phyloP scores from a whole-genome alignment of 768 basidiomycete species.

The Cubamyces lactineus region DNA sequence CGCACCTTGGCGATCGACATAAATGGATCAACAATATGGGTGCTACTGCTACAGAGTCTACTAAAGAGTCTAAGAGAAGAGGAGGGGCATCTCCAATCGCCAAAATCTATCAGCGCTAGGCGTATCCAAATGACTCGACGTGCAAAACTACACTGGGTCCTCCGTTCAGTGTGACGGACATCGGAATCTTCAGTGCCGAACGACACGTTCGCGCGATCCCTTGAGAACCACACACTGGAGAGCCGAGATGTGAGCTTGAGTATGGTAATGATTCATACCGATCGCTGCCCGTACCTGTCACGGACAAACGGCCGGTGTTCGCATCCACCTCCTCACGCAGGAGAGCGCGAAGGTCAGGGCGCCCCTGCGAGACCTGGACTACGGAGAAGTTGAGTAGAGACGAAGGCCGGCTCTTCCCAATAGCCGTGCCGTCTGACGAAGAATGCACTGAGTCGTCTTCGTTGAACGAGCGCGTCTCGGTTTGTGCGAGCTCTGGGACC shows the following conservation, averaged over 20 bases:
- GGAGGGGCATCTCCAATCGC: no score
- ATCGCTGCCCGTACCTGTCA: constrained; percentile 45
- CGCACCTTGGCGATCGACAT: no score
- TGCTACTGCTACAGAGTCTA: no score
- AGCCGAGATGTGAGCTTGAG: neutral
- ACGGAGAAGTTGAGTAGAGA: constrained; percentile 31
- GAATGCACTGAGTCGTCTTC: constrained; percentile 30
- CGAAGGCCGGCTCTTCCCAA: constrained; percentile 23
- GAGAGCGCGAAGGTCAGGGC: constrained; percentile 46
- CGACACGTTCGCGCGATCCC: constrained; percentile 44
- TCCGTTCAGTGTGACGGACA: constrained; percentile 42
- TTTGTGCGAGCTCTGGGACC: constrained; percentile 21
- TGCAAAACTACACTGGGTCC: constrained; percentile 50
- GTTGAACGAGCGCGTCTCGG: neutral
- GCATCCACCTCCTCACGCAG: constrained; percentile 42
- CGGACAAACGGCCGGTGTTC: constrained; percentile 45
- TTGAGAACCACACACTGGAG: constrained; percentile 53
- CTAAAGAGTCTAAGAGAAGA: no score
- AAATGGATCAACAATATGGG: no score
- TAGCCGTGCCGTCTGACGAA: neutral
- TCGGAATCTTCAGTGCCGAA: constrained; percentile 42
- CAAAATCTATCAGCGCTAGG: neutral
- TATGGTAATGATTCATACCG: neutral
- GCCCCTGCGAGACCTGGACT: constrained; percentile 39
- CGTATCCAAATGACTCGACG: constrained; percentile 48